Evolutionary conservation across 2,329 filamentous ascomycete species (phyloP).

Genomic region (Parascedosporium putredinis): DNA sequence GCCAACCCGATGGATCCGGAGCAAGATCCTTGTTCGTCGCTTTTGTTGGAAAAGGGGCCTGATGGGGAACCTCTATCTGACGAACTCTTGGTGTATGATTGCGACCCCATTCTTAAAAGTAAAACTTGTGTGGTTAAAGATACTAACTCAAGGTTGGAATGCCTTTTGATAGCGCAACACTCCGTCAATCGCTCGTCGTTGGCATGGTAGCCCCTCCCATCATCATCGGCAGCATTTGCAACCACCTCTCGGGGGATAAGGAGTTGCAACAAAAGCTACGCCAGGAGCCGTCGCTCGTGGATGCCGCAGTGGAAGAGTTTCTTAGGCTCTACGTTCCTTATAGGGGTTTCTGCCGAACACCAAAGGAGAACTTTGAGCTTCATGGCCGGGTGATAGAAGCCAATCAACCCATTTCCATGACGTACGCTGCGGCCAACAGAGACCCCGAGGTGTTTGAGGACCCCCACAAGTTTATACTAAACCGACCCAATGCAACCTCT

Average conservation of each 20-base stretch:
- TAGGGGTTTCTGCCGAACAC: not conserved
- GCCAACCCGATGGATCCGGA: not conserved
- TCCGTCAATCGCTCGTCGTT: not conserved
- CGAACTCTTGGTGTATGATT: not conserved
- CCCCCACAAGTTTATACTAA: too few species aligned
- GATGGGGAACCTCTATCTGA: not conserved
- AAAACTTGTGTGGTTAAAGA: too few species aligned
- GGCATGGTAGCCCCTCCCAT: not conserved
- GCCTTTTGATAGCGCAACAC: too few species aligned
- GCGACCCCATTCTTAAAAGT: not conserved
- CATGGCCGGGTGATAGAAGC: too few species aligned
- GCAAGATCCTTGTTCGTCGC: not conserved
- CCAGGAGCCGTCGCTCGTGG: not conserved
- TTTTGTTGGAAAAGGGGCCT: not conserved
- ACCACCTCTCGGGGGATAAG: not conserved
- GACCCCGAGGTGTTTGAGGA: too few species aligned
- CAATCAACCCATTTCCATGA: not conserved
- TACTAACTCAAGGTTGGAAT: too few species aligned
- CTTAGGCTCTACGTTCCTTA: not conserved
- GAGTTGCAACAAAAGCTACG: not conserved
- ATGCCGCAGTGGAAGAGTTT: not conserved
- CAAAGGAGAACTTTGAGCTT: not conserved
- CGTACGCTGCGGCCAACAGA: not conserved
- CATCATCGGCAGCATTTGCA: not conserved
- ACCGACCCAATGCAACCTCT: too few species aligned